A percentile compares a stretch with the other conserved stretches of the same genome.
These are phyloP conservation scores for Plasmodium sp. DNA, from an alignment of 169 alveolate species.

Conservation along the genomic window DNA sequence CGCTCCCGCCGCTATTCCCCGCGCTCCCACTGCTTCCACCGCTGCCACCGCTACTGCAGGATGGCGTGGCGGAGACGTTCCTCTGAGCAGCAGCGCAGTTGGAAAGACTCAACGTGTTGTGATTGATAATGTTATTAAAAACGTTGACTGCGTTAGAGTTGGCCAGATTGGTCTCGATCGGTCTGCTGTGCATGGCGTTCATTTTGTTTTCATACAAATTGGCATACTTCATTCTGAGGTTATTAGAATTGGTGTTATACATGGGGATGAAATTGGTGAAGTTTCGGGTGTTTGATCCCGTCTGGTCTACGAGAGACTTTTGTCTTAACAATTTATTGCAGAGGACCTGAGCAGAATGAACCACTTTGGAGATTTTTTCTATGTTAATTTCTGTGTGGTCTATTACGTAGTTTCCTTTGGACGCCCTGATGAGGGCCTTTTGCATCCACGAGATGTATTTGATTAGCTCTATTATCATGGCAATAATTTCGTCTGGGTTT, in stretches of 20 bases:
- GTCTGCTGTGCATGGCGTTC: neutral
- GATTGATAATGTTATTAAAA: slow-evolving; percentile 18
- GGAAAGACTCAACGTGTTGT: neutral
- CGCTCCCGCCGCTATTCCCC: neutral
- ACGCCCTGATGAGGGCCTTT: slow-evolving; percentile 33
- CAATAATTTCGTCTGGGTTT: slow-evolving; percentile 40
- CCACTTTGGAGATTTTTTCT: slow-evolving; percentile 18
- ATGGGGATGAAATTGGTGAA: neutral
- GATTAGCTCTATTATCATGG: slow-evolving; percentile 47
- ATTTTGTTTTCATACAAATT: slow-evolving; percentile 13
- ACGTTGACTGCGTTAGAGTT: neutral
- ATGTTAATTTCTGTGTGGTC: slow-evolving; percentile 32
- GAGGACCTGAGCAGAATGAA: slow-evolving; percentile 32
- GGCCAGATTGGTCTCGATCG: neutral
- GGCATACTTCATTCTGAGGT: neutral
- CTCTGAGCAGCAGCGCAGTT: neutral
- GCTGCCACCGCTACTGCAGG: neutral
- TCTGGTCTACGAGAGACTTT: neutral
- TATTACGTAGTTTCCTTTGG: slow-evolving; percentile 26
- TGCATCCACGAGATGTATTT: slow-evolving; percentile 66
- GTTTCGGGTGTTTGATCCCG: neutral
- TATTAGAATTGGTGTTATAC: neutral
- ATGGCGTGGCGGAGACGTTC: neutral
- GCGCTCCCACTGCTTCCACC: neutral
- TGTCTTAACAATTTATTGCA: slow-evolving; percentile 38